A percentile compares a stretch with the other conserved stretches of the same genome.
phyloP scores from a whole-genome alignment of 371 early-diverging fungal genomes.

The Coemansia sp. region DNA sequence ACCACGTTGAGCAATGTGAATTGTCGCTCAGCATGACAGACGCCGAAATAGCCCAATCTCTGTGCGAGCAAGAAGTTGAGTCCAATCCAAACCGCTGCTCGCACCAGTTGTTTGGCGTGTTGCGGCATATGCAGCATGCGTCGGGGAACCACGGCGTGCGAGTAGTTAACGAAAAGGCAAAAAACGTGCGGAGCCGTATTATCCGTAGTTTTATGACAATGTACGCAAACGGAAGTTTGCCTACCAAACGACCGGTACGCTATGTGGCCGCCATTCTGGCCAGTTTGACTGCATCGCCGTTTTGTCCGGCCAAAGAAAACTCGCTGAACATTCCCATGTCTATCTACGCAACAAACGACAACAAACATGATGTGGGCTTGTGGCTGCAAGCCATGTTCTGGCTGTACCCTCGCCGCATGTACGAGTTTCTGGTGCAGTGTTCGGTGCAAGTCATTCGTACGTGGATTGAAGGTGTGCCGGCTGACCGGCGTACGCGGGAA shows the following conservation, averaged over 20 bases:
- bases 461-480: background rate
- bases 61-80: conserved; percentile 20
- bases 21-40: conserved; percentile 13
- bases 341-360: conserved; percentile 9
- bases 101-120: conserved; percentile 28
- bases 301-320: conserved; percentile 15
- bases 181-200: conserved; percentile 41
- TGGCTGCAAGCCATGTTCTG: conserved; percentile 44
- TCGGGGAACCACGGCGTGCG: conserved; percentile 28
- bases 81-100: conserved; percentile 19
- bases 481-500: background rate
- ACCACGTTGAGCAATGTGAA: conserved; percentile 32
- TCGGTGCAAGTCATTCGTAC: conserved; percentile 19
- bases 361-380: conserved; percentile 34
- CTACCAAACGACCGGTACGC: conserved; percentile 26
- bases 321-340: background rate
- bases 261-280: conserved; percentile 33
- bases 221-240: conserved; percentile 20
- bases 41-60: conserved; percentile 18
- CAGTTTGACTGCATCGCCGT: conserved; percentile 31
- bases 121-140: conserved; percentile 28
- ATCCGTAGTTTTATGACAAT: conserved; percentile 39
- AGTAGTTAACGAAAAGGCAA: conserved; percentile 42
- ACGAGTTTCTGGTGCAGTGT: conserved; percentile 37
- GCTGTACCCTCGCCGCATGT: conserved; percentile 36